phyloP scores from a whole-genome alignment of 1,139 yeast species.

The Diutina ranongensis region DNA sequence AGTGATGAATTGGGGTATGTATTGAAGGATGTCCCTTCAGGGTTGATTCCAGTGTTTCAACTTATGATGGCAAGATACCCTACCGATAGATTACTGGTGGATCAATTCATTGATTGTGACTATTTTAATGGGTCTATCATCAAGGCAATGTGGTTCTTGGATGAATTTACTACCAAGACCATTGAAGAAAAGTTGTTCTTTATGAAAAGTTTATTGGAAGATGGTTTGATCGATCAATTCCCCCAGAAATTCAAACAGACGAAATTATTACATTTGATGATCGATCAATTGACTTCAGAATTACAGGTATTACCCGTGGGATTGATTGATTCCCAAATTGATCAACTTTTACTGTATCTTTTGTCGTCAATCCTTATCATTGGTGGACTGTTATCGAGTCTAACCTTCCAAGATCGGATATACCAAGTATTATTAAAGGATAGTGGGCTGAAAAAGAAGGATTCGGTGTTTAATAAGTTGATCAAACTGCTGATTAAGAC shows the following conservation, averaged over 20 bases:
- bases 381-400: slow-evolving; percentile 56
- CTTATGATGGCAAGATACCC: slow-evolving; percentile 34
- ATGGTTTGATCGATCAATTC: slow-evolving; percentile 47
- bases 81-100: slow-evolving; percentile 33
- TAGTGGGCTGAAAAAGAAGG: slow-evolving; percentile 20
- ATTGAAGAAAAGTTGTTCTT: slow-evolving; percentile 59
- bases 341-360: slow-evolving; percentile 37
- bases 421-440: slow-evolving; percentile 21
- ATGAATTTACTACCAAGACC: slow-evolving; percentile 71
- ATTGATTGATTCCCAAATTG: slow-evolving; percentile 12
- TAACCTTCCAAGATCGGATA: slow-evolving; percentile 67
- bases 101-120: slow-evolving; percentile 41
- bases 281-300: slow-evolving; percentile 31
- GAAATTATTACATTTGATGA: slow-evolving; percentile 63
- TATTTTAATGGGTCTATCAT: slow-evolving; percentile 73
- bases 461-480: slow-evolving; percentile 29
- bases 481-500: slow-evolving; percentile 23
- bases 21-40: slow-evolving; percentile 29
- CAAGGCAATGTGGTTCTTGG: slow-evolving; percentile 72
- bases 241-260: slow-evolving; percentile 60
- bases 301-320: slow-evolving; percentile 13
- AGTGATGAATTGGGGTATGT: slow-evolving; percentile 37
- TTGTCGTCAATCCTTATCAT: slow-evolving; percentile 51
- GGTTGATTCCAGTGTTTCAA: slow-evolving; percentile 19
- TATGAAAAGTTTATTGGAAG: slow-evolving; percentile 45